These are phyloP conservation scores for Lizonia empirigonia DNA, from an alignment of 2,329 filamentous ascomycete genomes.

Conservation along the genomic window DNA sequence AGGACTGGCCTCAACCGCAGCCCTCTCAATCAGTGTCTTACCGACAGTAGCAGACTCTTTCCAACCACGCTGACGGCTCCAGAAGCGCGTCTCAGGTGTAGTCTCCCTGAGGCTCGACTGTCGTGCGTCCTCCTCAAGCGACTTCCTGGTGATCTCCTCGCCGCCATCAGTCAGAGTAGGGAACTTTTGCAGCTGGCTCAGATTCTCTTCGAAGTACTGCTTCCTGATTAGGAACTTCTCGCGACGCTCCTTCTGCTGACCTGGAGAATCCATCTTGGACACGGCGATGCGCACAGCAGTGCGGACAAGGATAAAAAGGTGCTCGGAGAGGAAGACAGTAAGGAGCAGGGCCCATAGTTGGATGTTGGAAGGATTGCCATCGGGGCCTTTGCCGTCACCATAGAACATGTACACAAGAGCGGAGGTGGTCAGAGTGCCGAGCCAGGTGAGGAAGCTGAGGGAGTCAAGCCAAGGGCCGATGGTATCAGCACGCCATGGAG, in stretches of 20 bases:
- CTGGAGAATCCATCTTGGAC: slow-evolving; percentile 81
- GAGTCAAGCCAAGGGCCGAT: slow-evolving; percentile 92
- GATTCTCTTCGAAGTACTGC: slow-evolving; percentile 74
- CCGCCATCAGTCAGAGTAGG: slow-evolving; percentile 51
- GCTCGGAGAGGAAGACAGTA: slow-evolving; percentile 83
- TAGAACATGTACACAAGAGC: slow-evolving; percentile 91
- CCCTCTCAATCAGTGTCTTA: slow-evolving; percentile 55
- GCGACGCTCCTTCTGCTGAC: slow-evolving; percentile 80
- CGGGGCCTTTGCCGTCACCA: slow-evolving; percentile 67
- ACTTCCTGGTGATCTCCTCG: slow-evolving; percentile 66
- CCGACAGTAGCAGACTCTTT: slow-evolving; percentile 59
- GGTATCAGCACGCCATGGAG: slow-evolving; percentile 86
- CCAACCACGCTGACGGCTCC: slow-evolving; percentile 58
- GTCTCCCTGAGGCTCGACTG: slow-evolving; percentile 49
- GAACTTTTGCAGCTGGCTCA: slow-evolving; percentile 60
- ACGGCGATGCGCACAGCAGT: slow-evolving; percentile 74
- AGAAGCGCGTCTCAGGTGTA: slow-evolving; percentile 58
- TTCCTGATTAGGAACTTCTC: slow-evolving; percentile 83
- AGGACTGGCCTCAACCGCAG: slow-evolving; percentile 31
- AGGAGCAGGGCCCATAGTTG: slow-evolving; percentile 81
- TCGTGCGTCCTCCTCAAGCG: slow-evolving; percentile 65
- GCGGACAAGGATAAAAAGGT: slow-evolving; percentile 82
- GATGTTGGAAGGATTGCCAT: slow-evolving; percentile 71
- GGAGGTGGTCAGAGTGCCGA: slow-evolving; percentile 85
- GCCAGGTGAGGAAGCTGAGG: slow-evolving; percentile 88